Evolutionary conservation across 345 rosid species (phyloP).

Genomic region (Eucalyptus guilfoylei): DNA sequence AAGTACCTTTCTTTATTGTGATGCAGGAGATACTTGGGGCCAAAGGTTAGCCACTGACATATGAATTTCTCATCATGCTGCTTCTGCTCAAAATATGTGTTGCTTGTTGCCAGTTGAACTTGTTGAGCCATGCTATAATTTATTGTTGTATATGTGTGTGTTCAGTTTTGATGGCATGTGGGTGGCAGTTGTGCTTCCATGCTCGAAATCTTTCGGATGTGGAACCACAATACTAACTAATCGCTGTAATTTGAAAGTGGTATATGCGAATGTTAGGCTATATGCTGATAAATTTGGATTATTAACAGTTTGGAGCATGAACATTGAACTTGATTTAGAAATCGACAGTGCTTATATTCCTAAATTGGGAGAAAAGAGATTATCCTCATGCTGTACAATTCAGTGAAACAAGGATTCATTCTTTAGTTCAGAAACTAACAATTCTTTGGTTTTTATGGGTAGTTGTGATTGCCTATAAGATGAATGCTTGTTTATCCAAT

Average conservation of each 20-base stretch:
- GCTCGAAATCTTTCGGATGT: neutral
- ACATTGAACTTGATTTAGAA: neutral
- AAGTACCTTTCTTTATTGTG: conserved; percentile 4
- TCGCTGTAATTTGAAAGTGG: neutral
- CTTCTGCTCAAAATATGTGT: neutral
- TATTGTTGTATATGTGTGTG: neutral
- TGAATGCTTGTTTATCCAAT: neutral
- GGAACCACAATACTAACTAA: neutral
- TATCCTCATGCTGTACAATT: neutral
- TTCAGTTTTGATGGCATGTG: neutral
- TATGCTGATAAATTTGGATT: neutral
- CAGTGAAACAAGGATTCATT: neutral
- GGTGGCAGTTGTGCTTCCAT: neutral
- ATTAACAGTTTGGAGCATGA: neutral
- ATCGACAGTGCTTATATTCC: neutral
- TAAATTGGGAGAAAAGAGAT: neutral
- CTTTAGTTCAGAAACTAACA: neutral
- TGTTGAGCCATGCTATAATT: neutral
- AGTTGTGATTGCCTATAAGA: neutral
- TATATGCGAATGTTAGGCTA: neutral
- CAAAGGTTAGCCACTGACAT: conserved; percentile 31
- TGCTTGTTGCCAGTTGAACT: neutral
- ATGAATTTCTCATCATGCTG: neutral
- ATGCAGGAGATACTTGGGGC: conserved; percentile 37
- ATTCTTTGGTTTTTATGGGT: neutral